Conservation (phyloP, 805 yeast species). For the Ogataea chonburiensis region DNA sequence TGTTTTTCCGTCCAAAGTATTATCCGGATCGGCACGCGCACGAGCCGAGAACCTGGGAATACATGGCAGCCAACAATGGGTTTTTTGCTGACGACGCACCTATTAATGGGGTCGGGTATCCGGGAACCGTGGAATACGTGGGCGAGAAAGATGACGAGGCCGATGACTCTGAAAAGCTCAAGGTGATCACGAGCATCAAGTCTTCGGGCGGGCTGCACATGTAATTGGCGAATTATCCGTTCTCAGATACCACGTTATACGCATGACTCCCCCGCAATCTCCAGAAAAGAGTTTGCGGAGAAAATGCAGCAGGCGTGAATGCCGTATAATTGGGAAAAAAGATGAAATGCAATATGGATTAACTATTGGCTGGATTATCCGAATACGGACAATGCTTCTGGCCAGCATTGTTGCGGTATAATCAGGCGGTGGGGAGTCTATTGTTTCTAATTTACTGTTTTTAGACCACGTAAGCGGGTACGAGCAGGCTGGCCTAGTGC, state of each 20-base stretch:
- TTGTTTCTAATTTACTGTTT: slow-evolving; percentile 3
- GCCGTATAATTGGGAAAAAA: slow-evolving; percentile 1
- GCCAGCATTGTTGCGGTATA: slow-evolving; percentile 2
- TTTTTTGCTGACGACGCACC: slow-evolving; percentile 29
- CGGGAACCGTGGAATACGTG: slow-evolving; percentile 11
- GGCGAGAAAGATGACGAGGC: slow-evolving; percentile 1
- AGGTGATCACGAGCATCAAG: slow-evolving; percentile 19
- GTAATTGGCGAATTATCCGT: slow-evolving; percentile 8
- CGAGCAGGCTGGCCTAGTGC: slow-evolving; percentile 2
- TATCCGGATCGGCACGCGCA: slow-evolving; percentile 21
- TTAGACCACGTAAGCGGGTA: neutral
- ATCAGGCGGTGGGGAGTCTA: slow-evolving; percentile 10
- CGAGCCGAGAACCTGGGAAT: slow-evolving; percentile 24
- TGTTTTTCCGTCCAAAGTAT: slow-evolving; percentile 19
- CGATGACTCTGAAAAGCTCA: slow-evolving; percentile 12
- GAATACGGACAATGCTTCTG: slow-evolving; percentile 2
- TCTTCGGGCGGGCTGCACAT: slow-evolving; percentile 20
- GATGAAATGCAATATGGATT: slow-evolving; percentile 4
- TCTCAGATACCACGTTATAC: neutral
- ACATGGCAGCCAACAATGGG: slow-evolving; percentile 23
- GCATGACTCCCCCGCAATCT: too few species aligned
- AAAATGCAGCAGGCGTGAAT: too few species aligned
- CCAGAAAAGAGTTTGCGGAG: too few species aligned
- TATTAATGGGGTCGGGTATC: slow-evolving; percentile 26
- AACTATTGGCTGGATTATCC: slow-evolving; percentile 6